Evolutionary conservation across 192 early-diverging fungal species (phyloP).

Genomic region (Podila minutissima): DNA sequence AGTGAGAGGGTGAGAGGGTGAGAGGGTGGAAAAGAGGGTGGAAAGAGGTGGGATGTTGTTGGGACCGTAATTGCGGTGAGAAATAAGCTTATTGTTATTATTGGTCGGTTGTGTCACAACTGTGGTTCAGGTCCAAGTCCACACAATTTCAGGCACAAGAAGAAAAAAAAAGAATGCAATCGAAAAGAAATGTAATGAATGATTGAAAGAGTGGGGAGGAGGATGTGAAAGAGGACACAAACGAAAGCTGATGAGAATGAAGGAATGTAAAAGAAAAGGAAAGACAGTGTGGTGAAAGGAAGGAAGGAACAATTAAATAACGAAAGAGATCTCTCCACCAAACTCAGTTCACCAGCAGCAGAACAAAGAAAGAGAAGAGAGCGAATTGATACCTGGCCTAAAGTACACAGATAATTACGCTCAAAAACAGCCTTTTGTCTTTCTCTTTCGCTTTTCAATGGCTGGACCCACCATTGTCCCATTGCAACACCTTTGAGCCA

Average conservation of each 20-base stretch:
- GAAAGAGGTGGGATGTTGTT: not conserved
- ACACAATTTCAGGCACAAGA: not conserved
- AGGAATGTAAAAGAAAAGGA: not conserved
- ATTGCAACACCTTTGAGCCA: too few species aligned
- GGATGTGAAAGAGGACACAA: not conserved
- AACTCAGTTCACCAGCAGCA: too few species aligned
- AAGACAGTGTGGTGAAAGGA: not conserved
- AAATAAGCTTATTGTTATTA: not conserved
- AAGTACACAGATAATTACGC: too few species aligned
- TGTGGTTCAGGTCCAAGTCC: not conserved
- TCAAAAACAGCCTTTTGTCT: too few species aligned
- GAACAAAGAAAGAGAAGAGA: too few species aligned
- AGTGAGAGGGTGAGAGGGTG: not conserved
- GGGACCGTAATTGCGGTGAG: not conserved
- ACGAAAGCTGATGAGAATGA: not conserved
- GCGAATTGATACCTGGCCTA: too few species aligned
- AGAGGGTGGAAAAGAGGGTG: not conserved
- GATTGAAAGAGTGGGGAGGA: not conserved
- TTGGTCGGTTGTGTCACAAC: not conserved
- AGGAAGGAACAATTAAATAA: not conserved
- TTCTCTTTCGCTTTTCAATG: too few species aligned
- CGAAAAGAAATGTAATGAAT: not conserved
- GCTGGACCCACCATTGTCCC: too few species aligned
- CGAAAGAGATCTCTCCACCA: not conserved
- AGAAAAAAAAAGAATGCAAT: constrained; percentile 4